Conservation (phyloP, 169 alveolate genomes). For the Eimeria zaria region DNA sequence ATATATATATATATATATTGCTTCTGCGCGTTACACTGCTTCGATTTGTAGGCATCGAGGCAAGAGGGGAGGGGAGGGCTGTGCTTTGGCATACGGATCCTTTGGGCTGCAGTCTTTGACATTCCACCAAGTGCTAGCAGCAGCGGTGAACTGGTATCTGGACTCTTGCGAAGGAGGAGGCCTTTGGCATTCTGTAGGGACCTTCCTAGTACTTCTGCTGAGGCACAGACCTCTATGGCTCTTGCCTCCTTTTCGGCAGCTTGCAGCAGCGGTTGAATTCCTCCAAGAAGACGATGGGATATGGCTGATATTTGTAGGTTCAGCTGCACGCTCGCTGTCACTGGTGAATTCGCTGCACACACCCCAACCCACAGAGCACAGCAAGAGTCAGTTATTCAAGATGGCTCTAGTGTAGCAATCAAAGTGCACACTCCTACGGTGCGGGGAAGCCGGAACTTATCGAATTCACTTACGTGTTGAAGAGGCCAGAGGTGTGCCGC, state of each 20-base stretch:
- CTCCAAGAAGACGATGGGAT: conserved; percentile 51
- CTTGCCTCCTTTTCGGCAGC: conserved; percentile 15
- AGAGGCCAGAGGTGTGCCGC: conserved; percentile 54
- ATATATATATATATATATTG: not conserved
- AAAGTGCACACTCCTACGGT: not conserved
- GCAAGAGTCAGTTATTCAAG: not conserved
- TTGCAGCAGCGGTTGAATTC: conserved; percentile 5
- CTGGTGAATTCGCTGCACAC: conserved; percentile 44
- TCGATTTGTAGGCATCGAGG: not conserved
- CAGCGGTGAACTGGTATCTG: conserved; percentile 28
- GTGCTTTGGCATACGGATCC: conserved; percentile 10
- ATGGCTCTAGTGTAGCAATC: not conserved
- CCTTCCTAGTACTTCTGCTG: conserved; percentile 66
- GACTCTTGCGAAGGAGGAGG: not conserved
- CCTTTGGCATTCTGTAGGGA: conserved; percentile 40
- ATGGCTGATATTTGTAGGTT: conserved; percentile 17
- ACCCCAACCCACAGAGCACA: not conserved
- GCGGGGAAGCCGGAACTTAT: not conserved
- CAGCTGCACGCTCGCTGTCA: conserved; percentile 57
- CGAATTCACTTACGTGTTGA: conserved; percentile 27
- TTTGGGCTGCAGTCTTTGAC: not conserved
- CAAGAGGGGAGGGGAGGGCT: not conserved
- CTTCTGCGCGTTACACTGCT: not conserved
- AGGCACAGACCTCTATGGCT: conserved; percentile 66
- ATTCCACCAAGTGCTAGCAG: conserved; percentile 51